Evolutionary conservation across 2,329 filamentous ascomycete species (phyloP), one percentile per base, ranked within the genome.

Genomic region (Calonectria ilicicola): DNA sequence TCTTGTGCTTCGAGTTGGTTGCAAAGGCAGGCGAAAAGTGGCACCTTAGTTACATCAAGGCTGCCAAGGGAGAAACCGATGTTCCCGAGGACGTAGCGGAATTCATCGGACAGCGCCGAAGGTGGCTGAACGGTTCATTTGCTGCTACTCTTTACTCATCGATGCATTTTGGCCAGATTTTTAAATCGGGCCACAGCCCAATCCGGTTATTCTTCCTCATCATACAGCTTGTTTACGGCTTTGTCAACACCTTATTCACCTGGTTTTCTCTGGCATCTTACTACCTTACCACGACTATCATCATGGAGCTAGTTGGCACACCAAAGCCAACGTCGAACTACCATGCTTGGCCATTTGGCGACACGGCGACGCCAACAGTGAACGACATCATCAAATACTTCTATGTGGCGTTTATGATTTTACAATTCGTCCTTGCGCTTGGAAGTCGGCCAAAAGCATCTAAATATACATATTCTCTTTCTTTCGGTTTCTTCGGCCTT

Each of bases 371-470:
- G 21, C 53, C 32, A 1, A 40, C 32, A 1, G 21, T 60, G 7
- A 60, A 60, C 9, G 53, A 40, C 3, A 40, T 60, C 4, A 23
- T 60, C 5, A 60, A 14, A 23, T 60, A 60, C 53, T 40, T 40
- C 23, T 60, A 60, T 23, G 53, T 60, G 53, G 53, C 53, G 9
- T 60, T 60, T 10, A 60, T 60, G 53, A 60, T 60, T 60, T 15
- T 60, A 21, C 53, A 60, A 40, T 60, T 60, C 15, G 53, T 60
- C 1, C 53, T 60, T 40, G 53, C 32, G 19, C 53, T 60, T n/a
- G 53, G 53, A 15, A 60, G 53, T 27, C 38, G 21, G 3, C 53
- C 32, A 40, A 60, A 60, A 40, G 53, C 53, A 14, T 60, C 53
- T 3, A 60, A 60, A 23, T 60, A 60, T 26, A 26, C 32, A 9